A percentile compares a stretch with the other conserved stretches of the same genome.
Conservation (phyloP, 352 stramenopile species). For the Pythium phragmiticola region DNA sequence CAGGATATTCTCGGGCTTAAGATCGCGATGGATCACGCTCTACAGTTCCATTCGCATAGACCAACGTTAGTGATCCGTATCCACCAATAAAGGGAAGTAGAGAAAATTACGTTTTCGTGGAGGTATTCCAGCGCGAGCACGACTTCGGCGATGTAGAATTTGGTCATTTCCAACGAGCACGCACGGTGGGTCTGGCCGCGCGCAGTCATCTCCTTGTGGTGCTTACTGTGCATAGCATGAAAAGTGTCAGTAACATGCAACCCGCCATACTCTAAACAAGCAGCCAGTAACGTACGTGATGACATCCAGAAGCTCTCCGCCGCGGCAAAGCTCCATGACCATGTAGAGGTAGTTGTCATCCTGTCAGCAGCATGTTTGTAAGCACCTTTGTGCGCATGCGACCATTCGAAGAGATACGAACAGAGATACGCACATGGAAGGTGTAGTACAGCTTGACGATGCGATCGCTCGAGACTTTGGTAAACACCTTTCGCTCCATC, state of each 20-base stretch:
- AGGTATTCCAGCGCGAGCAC: slow-evolving; percentile 93
- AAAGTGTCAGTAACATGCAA: background rate
- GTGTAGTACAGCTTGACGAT: slow-evolving; percentile 91
- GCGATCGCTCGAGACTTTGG: slow-evolving; percentile 83
- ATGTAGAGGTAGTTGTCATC: slow-evolving; percentile 89
- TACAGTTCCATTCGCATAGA: slow-evolving; percentile 24
- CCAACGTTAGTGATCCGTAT: background rate
- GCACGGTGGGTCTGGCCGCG: slow-evolving; percentile 58
- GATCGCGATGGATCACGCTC: slow-evolving; percentile 95
- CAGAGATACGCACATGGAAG: slow-evolving; percentile 63
- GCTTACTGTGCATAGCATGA: slow-evolving; percentile 43
- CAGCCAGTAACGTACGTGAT: slow-evolving; percentile 58
- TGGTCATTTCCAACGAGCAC: slow-evolving; percentile 81
- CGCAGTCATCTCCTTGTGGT: slow-evolving; percentile 68
- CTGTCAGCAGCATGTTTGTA: slow-evolving; percentile 21
- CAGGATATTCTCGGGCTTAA: slow-evolving; percentile 92
- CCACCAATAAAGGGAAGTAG: background rate
- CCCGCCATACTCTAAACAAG: background rate
- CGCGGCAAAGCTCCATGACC: slow-evolving; percentile 88
- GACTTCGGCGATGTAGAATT: slow-evolving; percentile 94
- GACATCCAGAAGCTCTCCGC: slow-evolving; percentile 82
- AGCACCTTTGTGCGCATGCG: background rate
- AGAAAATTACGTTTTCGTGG: slow-evolving; percentile 50
- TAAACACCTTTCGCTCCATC: slow-evolving; percentile 91
- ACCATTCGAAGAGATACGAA: background rate